phyloP scores from a whole-genome alignment of 495 filamentous ascomycete genomes.

The Lepidopterella palustris region DNA sequence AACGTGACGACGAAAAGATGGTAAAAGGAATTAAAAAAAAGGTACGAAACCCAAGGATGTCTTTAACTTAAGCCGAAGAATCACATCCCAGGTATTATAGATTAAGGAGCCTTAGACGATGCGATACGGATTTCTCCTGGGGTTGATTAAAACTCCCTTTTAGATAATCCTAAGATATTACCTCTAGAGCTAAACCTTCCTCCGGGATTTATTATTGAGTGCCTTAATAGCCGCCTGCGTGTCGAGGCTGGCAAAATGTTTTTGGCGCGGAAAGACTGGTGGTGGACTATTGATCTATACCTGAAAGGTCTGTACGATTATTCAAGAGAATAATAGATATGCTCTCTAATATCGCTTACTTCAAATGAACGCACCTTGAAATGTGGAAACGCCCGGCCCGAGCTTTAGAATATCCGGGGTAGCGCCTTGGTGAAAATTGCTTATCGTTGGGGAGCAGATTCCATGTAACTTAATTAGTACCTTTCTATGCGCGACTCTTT shows the following conservation, averaged over 20 bases:
- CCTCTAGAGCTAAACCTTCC: neutral
- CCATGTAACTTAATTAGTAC: no score
- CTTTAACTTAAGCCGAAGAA: neutral
- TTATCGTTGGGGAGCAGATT: no score
- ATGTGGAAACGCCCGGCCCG: no score
- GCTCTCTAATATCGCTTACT: no score
- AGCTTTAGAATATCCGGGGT: no score
- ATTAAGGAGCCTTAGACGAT: neutral
- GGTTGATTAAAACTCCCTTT: neutral
- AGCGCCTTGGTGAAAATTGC: no score
- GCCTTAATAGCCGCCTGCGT: neutral
- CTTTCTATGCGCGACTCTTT: no score
- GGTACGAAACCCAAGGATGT: neutral
- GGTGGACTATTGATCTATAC: neutral
- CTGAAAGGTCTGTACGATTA: neutral
- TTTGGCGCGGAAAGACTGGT: neutral
- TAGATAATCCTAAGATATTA: neutral
- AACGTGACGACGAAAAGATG: neutral
- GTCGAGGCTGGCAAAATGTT: neutral
- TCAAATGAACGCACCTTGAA: no score
- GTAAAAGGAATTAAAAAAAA: neutral
- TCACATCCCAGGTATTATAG: neutral
- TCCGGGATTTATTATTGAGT: neutral
- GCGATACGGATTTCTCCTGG: neutral
- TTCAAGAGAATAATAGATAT: no score